phyloP scores from a whole-genome alignment of 306 rosid species.

The Senna siamea region DNA sequence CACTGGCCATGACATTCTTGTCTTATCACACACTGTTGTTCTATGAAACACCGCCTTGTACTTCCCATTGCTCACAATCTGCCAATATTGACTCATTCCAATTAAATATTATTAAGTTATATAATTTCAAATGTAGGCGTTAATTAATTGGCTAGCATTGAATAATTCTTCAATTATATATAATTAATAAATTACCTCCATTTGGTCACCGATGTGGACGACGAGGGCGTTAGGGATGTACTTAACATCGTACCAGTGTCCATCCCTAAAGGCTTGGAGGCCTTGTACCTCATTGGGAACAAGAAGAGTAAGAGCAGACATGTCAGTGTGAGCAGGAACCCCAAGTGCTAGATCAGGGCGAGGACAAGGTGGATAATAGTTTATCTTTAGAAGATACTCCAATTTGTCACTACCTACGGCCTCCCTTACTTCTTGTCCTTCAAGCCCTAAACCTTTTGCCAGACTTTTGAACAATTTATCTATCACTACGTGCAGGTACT shows the following conservation, averaged over 20 bases:
- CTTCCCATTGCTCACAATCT: constrained; percentile 81
- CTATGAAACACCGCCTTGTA: constrained; percentile 68
- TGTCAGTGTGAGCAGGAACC: constrained; percentile 78
- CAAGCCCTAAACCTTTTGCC: constrained; percentile 66
- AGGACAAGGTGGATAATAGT: constrained; percentile 85
- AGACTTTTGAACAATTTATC: constrained; percentile 59
- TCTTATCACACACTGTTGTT: constrained; percentile 57
- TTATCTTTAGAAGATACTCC: constrained; percentile 68
- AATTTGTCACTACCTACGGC: constrained; percentile 60
- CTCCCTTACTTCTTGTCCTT: constrained; percentile 58
- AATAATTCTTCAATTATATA: no score
- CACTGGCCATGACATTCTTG: constrained; percentile 84
- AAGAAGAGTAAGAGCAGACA: constrained; percentile 64
- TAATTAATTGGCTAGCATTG: no score
- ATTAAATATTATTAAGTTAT: no score
- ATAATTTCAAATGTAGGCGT: no score
- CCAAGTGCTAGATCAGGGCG: constrained; percentile 79
- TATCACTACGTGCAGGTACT: constrained; percentile 51
- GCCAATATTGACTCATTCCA: background rate
- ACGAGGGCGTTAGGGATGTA: constrained; percentile 77
- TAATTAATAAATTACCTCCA: constrained; percentile 53
- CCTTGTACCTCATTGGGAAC: constrained; percentile 86
- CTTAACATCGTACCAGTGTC: constrained; percentile 68
- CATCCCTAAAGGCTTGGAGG: constrained; percentile 70
- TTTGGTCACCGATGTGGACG: constrained; percentile 79